Base-by-base conservation (phyloP, 768 basidiomycete genomes). In the Rubroboletus pulcherrimus region DNA sequence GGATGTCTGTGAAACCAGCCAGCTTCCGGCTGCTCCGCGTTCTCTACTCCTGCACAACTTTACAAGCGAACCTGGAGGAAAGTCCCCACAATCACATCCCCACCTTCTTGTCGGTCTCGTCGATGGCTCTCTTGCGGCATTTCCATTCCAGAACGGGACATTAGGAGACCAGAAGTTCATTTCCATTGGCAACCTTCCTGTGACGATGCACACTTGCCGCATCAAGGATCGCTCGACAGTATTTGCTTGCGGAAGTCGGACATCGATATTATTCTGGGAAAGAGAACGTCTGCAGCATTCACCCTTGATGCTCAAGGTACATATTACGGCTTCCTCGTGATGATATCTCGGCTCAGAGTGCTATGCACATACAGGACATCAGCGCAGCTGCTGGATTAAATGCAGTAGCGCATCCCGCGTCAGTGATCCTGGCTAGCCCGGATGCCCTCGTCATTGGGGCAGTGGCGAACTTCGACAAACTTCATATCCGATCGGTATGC, bases 401-500 rank as follows among this genome's bases (percentile, higher is more conserved):
- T 54, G 77, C 79, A 4, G 55, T 63, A 39, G 66, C 65, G 7
- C 85, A 83, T 71, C 68, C 71, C 24, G 74, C 77, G 1, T 81
- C 84, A 1, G 68, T 92, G n/a, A 63, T 89, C 21, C 67, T 93
- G 41, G 82, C 82, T 10, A 79, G 81, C 4, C 66, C 77, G 0
- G 74, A 75, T 6, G 74, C 78, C 0, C 69, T 94, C 15, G 71
- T 81, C 46, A 81, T 96, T 43, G 93, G 92, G 8, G 74, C 74
- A 6, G 78, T 92, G 12, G 73, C 76, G 33, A 80, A 87, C 56
- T 74, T 92, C 11, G 83, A 89, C 59, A 90, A 89, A 68, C 77
- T 93, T 68, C 89, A 95, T 62, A 84, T 95, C 44, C 84, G 85
- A 53, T 81, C 90, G 35, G 91, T 91, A 67, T 59, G 81, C 58